A percentile compares a stretch with the other conserved stretches of the same genome.
phyloP scores from a whole-genome alignment of 2,329 filamentous ascomycete genomes.

The Dactylella cylindrospora region DNA sequence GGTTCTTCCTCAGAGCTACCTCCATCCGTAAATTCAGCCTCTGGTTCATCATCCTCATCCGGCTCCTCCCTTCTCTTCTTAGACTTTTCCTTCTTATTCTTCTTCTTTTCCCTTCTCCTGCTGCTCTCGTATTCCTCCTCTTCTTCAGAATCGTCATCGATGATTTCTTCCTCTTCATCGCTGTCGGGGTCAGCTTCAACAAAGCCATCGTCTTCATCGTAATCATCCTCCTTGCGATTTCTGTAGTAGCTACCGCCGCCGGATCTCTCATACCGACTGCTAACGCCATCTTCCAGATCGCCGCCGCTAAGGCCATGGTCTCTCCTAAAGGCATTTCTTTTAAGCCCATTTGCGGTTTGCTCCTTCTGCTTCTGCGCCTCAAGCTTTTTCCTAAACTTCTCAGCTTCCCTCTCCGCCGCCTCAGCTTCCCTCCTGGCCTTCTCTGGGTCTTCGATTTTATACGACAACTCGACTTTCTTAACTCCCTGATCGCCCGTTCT shows the following conservation, averaged over 20 bases:
- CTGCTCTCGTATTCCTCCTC: slow-evolving; percentile 48
- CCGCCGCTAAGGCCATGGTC: slow-evolving; percentile 57
- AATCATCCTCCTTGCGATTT: slow-evolving; percentile 58
- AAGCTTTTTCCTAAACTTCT: slow-evolving; percentile 57
- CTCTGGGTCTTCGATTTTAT: slow-evolving; percentile 59
- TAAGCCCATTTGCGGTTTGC: slow-evolving; percentile 55
- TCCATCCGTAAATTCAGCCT: slow-evolving; percentile 46
- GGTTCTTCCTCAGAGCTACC: slow-evolving; percentile 36
- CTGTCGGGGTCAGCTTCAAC: slow-evolving; percentile 52
- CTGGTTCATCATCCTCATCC: slow-evolving; percentile 47
- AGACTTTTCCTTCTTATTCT: slow-evolving; percentile 33
- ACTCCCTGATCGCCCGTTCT: slow-evolving; percentile 55
- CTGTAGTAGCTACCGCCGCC: slow-evolving; percentile 57
- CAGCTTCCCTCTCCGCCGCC: slow-evolving; percentile 55
- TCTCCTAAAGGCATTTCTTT: slow-evolving; percentile 50
- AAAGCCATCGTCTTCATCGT: slow-evolving; percentile 58
- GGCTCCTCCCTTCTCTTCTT: slow-evolving; percentile 46
- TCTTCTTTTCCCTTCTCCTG: slow-evolving; percentile 46
- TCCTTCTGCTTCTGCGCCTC: slow-evolving; percentile 57
- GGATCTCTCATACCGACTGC: slow-evolving; percentile 52
- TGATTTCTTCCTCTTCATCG: slow-evolving; percentile 51
- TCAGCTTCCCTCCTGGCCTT: slow-evolving; percentile 63
- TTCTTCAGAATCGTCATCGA: slow-evolving; percentile 47
- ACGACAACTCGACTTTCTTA: slow-evolving; percentile 33
- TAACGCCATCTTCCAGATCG: slow-evolving; percentile 63